Percentiles rank a stretch among this genome's conserved stretches.
Conservation (phyloP, 345 rosid species). For the Cardamine occulta region DNA sequence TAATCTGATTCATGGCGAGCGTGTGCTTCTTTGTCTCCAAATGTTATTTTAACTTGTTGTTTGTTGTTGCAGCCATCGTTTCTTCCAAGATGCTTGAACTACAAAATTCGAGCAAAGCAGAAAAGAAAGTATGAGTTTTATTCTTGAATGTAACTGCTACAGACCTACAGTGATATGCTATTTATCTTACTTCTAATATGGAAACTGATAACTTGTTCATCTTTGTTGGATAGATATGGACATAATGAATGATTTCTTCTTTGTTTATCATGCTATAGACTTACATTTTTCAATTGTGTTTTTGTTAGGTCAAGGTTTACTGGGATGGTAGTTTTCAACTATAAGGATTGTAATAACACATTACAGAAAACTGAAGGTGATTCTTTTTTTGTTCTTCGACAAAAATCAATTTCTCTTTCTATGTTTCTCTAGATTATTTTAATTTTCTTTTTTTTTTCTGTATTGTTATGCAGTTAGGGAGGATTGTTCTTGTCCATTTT, state of each 20-base stretch:
- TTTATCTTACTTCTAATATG: not conserved
- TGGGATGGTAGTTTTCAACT: slow-evolving; percentile 85
- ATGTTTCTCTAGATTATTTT: slow-evolving; percentile 2
- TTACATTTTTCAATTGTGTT: slow-evolving; percentile 13
- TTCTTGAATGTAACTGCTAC: not conserved
- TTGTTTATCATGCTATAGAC: slow-evolving; percentile 2
- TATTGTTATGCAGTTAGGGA: slow-evolving; percentile 75
- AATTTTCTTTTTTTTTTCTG: not conserved
- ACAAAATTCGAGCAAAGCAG: slow-evolving; percentile 59
- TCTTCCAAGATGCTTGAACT: slow-evolving; percentile 72
- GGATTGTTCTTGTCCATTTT: slow-evolving; percentile 92
- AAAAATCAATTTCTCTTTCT: not conserved
- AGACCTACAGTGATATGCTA: not conserved
- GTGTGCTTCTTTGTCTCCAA: not conserved
- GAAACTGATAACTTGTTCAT: slow-evolving; percentile 15
- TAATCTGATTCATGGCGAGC: not conserved
- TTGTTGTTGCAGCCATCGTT: slow-evolving; percentile 66
- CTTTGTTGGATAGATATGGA: slow-evolving; percentile 22
- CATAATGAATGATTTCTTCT: slow-evolving; percentile 4
- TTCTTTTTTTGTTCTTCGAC: not conserved
- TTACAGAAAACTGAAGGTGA: slow-evolving; percentile 87
- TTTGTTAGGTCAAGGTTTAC: slow-evolving; percentile 62
- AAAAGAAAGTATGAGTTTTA: slow-evolving; percentile 55
- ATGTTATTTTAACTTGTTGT: not conserved
- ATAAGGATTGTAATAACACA: slow-evolving; percentile 66